phyloP scores from a whole-genome alignment of 257 asterid genomes.

The Capsicum chinense region DNA sequence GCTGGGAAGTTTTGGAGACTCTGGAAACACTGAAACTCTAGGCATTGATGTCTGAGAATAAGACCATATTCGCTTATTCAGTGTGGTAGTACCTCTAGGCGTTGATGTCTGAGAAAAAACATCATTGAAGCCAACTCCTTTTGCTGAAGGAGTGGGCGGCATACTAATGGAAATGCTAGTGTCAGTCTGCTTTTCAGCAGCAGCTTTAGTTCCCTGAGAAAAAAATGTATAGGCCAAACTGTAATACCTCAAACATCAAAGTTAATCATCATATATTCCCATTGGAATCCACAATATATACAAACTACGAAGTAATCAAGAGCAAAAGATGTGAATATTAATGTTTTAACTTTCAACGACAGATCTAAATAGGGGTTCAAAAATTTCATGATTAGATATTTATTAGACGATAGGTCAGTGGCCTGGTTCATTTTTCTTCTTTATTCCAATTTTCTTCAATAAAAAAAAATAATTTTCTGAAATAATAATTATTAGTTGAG shows the following conservation, averaged over 20 bases:
- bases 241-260: background rate
- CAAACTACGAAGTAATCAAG: background rate
- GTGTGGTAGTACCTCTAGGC: conserved; percentile 22
- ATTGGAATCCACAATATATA: background rate
- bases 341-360: background rate
- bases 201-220: conserved; percentile 48
- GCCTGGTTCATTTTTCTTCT: no score
- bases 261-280: background rate
- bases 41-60: conserved; percentile 65
- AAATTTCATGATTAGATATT: no score
- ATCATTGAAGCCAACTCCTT: conserved; percentile 43
- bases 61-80: conserved; percentile 31
- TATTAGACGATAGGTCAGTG: no score
- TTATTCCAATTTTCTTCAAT: no score
- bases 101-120: background rate
- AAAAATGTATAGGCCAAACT: background rate
- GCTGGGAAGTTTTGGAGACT: conserved; percentile 36
- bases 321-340: background rate
- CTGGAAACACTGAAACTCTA: conserved; percentile 38
- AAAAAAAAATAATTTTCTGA: no score
- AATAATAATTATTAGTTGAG: no score
- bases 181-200: conserved; percentile 30
- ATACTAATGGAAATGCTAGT: conserved; percentile 60
- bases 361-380: background rate
- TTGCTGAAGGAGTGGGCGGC: conserved; percentile 57